phyloP scores from a whole-genome alignment of 2,329 filamentous ascomycete species.

The Epichloe coenophiala region DNA sequence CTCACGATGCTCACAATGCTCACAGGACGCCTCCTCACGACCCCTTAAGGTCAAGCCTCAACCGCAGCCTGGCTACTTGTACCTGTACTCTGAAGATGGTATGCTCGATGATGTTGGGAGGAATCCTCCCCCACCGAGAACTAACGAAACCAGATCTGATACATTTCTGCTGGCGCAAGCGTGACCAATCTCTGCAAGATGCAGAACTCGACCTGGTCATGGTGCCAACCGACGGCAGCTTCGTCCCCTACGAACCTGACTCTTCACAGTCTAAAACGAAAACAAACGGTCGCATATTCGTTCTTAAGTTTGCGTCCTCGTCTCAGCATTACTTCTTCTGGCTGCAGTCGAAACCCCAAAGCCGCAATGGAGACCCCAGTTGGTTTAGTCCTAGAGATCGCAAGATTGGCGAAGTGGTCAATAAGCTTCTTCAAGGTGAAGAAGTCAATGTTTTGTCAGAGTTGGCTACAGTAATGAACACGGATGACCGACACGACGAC shows the following conservation, averaged over 20 bases:
- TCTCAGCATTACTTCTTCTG: conserved; percentile 90
- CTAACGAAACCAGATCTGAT: conserved; percentile 53
- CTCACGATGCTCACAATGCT: conserved; percentile 3
- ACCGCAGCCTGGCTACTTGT: conserved; percentile 71
- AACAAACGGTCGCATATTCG: conserved; percentile 81
- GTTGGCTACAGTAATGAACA: conserved; percentile 48
- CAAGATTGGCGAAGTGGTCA: conserved; percentile 78
- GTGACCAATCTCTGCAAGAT: conserved; percentile 53
- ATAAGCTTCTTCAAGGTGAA: conserved; percentile 74
- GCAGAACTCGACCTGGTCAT: conserved; percentile 85
- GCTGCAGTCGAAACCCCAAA: conserved; percentile 84
- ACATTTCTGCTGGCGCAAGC: conserved; percentile 94
- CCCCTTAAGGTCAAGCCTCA: conserved; percentile 62
- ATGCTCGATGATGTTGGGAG: conserved; percentile 5
- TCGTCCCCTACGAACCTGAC: conserved; percentile 62
- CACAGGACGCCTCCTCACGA: conserved; percentile 5
- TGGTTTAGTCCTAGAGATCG: conserved; percentile 77
- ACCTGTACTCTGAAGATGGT: conserved; percentile 88
- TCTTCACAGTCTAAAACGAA: conserved; percentile 44
- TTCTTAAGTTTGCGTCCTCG: conserved; percentile 85
- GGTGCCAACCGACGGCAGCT: conserved; percentile 80
- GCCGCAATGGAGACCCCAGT: conserved; percentile 50
- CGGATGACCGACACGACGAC: conserved; percentile 25
- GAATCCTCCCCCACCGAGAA: neutral
- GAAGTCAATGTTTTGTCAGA: conserved; percentile 69